Conservation (phyloP, 306 rosid genomes). For the Rosa rugosa region DNA sequence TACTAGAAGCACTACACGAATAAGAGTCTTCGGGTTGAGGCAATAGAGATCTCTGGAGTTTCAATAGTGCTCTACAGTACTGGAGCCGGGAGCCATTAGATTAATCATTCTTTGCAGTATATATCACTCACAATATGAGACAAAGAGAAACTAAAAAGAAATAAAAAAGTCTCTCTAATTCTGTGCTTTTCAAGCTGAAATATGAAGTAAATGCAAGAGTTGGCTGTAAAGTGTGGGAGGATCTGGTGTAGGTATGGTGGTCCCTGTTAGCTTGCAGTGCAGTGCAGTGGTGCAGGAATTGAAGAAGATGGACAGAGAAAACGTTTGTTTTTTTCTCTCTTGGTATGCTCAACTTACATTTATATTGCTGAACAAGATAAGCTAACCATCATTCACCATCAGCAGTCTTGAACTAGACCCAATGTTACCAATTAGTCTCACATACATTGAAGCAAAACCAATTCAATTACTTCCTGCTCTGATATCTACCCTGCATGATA, state of each 20-base stretch:
- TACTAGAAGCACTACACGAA: not conserved
- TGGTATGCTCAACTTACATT: conserved; percentile 33
- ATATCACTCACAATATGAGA: not conserved
- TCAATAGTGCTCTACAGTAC: no score
- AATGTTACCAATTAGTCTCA: not conserved
- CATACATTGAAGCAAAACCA: not conserved
- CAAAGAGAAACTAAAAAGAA: no score
- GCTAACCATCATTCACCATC: not conserved
- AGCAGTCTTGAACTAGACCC: conserved; percentile 10
- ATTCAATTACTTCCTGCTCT: not conserved
- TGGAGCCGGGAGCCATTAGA: not conserved
- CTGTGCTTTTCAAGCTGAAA: not conserved
- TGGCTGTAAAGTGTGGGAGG: conserved; percentile 14
- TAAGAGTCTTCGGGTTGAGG: not conserved
- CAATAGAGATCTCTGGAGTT: no score
- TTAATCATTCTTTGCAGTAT: not conserved
- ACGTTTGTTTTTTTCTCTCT: conserved; percentile 20
- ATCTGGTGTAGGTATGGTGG: conserved; percentile 18
- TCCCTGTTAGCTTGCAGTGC: conserved; percentile 22
- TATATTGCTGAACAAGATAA: conserved; percentile 15
- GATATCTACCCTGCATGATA: not conserved
- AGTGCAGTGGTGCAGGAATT: conserved; percentile 16
- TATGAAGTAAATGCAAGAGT: conserved; percentile 10
- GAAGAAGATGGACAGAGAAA: conserved; percentile 13
- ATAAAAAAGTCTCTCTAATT: not conserved